phyloP scores from a whole-genome alignment of 345 rosid species.

The Zanthoxylum bungeanum region DNA sequence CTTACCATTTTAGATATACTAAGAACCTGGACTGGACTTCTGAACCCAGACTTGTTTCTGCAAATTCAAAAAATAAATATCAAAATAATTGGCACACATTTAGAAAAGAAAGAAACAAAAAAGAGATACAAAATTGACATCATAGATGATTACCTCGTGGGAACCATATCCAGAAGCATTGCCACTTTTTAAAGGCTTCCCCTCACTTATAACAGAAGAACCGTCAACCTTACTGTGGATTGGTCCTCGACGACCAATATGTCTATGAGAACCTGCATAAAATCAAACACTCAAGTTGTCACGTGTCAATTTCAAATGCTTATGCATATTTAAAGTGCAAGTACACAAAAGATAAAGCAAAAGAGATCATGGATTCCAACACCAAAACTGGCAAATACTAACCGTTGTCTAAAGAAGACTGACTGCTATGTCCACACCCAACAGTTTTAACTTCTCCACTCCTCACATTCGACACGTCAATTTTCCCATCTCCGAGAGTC shows the following conservation, averaged over 20 bases:
- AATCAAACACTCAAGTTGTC: conserved; percentile 10
- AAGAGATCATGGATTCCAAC: neutral
- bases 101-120: neutral
- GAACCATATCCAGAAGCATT: conserved; percentile 32
- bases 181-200: conserved; percentile 41
- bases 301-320: neutral
- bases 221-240: conserved; percentile 43
- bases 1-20: conserved; percentile 32
- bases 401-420: conserved; percentile 43
- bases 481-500: conserved; percentile 29
- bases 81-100: neutral
- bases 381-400: conserved; percentile 1
- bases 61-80: conserved; percentile 11
- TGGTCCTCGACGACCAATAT: conserved; percentile 38
- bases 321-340: neutral
- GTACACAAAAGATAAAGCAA: neutral
- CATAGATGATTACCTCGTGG: conserved; percentile 31
- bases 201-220: conserved; percentile 22
- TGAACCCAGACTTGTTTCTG: conserved; percentile 75
- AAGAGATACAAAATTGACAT: neutral
- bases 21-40: conserved; percentile 49
- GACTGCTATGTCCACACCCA: conserved; percentile 27
- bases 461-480: conserved; percentile 25
- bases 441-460: conserved; percentile 29
- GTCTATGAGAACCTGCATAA: conserved; percentile 43